phyloP scores from a whole-genome alignment of 164 flowering plant genomes.

The Annona squamosa region DNA sequence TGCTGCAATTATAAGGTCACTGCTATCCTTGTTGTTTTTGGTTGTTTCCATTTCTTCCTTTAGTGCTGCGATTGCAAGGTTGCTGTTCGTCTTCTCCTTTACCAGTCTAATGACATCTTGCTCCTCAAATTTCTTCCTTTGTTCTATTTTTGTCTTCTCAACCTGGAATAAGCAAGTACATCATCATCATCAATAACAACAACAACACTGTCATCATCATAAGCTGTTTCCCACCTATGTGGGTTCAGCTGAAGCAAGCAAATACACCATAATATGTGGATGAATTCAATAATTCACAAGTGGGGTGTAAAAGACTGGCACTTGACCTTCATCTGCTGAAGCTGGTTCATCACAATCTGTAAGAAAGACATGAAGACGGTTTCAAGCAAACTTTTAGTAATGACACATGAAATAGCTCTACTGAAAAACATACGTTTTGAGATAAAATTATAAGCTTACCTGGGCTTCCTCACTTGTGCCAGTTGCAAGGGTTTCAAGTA shows the following conservation, averaged over 20 bases:
- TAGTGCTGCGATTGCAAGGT: slow-evolving; percentile 39
- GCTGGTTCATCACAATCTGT: slow-evolving; percentile 58
- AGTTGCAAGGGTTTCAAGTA: slow-evolving; percentile 71
- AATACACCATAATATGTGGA: background rate
- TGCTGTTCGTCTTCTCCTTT: slow-evolving; percentile 48
- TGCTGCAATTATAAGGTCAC: slow-evolving; percentile 37
- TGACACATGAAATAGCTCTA: background rate
- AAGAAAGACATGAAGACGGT: slow-evolving; percentile 13
- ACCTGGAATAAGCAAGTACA: slow-evolving; percentile 27
- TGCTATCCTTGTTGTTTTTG: slow-evolving; percentile 42
- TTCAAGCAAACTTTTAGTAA: background rate
- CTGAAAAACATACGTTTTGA: background rate
- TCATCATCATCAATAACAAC: background rate
- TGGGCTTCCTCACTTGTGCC: slow-evolving; percentile 74
- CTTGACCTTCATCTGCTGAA: slow-evolving; percentile 66
- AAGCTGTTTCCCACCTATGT: background rate
- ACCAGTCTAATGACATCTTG: slow-evolving; percentile 39
- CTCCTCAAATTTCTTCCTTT: slow-evolving; percentile 58
- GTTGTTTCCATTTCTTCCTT: slow-evolving; percentile 46
- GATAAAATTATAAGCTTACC: slow-evolving; percentile 32
- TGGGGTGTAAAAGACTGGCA: background rate
- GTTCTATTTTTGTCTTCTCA: slow-evolving; percentile 61
- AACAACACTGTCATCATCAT: background rate
- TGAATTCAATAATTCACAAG: background rate
- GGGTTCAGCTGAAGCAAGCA: background rate